Conservation (phyloP, 176 grass and related monocot species). For the Hordeum marinum region DNA sequence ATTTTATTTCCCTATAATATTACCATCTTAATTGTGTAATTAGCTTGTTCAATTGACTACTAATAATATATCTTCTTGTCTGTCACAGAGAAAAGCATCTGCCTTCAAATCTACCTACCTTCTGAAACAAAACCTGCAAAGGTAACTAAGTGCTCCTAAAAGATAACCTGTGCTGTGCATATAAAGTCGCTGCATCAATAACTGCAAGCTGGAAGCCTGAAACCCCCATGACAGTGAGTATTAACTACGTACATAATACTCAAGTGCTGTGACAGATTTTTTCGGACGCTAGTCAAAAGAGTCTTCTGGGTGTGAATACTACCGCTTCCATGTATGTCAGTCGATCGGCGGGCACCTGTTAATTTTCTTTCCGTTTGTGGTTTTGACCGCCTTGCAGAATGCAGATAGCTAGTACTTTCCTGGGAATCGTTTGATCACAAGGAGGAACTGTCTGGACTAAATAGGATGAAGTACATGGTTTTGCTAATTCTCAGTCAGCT, state of each 20-base stretch:
- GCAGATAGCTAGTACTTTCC: neutral
- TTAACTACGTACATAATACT: constrained; percentile 14
- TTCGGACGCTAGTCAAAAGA: constrained; percentile 8
- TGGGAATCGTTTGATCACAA: neutral
- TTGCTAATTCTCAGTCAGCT: no score
- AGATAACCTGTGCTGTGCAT: neutral
- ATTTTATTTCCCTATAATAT: no score
- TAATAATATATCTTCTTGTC: neutral
- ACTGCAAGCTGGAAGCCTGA: neutral
- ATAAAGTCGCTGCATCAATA: constrained; percentile 7
- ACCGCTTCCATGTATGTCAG: neutral
- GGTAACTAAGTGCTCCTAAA: neutral
- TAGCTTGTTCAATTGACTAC: neutral
- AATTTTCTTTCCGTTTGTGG: neutral
- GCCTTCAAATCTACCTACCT: neutral
- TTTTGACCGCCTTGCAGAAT: neutral
- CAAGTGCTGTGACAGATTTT: constrained; percentile 4
- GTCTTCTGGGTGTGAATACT: neutral
- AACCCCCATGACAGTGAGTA: neutral
- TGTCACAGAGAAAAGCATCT: neutral
- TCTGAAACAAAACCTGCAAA: neutral
- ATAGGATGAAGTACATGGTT: no score
- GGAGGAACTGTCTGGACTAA: no score
- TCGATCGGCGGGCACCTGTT: neutral
- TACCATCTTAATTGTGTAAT: neutral